Base-by-base conservation (phyloP, 192 early-diverging fungal genomes). In the Mortierella claussenii region DNA sequence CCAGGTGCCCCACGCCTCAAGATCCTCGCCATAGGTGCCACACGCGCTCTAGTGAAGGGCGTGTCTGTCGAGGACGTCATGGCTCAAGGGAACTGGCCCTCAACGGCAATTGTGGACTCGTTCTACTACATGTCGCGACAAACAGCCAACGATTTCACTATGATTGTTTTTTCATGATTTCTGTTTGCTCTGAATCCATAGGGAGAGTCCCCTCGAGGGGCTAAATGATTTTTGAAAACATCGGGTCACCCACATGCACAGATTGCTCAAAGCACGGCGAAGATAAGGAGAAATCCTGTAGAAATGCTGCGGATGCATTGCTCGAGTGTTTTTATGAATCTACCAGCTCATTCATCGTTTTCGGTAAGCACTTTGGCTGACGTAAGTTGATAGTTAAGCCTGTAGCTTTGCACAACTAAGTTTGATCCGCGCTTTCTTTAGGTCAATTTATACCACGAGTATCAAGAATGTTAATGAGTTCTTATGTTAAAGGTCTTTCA, bases 171-270 rank as follows among this genome's bases (percentile, higher is more conserved):
- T n/a, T n/a, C n/a, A n/a, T n/a, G n/a, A n/a, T n/a, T n/a, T n/a
- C n/a, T n/a, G n/a, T n/a, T n/a, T n/a, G n/a, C n/a, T n/a, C n/a
- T n/a, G n/a, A n/a, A n/a, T n/a, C n/a, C n/a, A n/a, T n/a, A n/a
- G n/a, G n/a, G n/a, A n/a, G n/a, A n/a, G n/a, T n/a, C n/a, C n/a
- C n/a, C n/a, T n/a, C n/a, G n/a, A n/a, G n/a, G n/a, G n/a, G n/a
- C n/a, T n/a, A n/a, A n/a, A 32, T 64, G 0, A 62, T 71, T 26
- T 56, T 63, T 15, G 69, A 69, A 34, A 61, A 69, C 45, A 20
- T 69, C n/a, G 68, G 68, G 1, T 49, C 68, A 1, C 50, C 68
- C 8, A 21, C 40, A 7, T 62, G 58, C 45, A 55, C 52, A 1
- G 34, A 65, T 11, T 28, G 46, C 24, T 4, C 42, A 18, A 65